A percentile compares a stretch with the other conserved stretches of the same genome.
These are phyloP conservation scores for Calonectria pseudoreteaudii DNA, from an alignment of 2,329 filamentous ascomycete species.

Conservation along the genomic window DNA sequence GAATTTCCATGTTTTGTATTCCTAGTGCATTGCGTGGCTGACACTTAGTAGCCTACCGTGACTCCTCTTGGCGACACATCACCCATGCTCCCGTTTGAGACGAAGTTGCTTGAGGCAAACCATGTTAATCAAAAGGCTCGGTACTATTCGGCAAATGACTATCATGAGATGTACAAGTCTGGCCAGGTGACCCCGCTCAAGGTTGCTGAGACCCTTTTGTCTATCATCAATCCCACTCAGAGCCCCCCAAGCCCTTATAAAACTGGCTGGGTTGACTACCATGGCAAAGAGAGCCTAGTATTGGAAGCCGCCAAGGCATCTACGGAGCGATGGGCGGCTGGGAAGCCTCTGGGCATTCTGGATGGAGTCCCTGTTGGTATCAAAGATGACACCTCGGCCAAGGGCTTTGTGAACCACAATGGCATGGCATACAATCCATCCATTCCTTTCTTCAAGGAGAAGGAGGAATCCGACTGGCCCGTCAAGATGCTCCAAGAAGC, in stretches of 20 bases:
- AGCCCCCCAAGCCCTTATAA: constrained; percentile 70
- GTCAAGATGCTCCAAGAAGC: constrained; percentile 77
- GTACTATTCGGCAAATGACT: constrained; percentile 81
- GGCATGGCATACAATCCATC: constrained; percentile 73
- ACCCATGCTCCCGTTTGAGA: constrained; percentile 54
- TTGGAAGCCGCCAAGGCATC: constrained; percentile 78
- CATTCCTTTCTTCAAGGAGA: constrained; percentile 61
- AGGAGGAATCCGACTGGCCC: constrained; percentile 74
- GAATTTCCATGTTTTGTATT: too few species aligned
- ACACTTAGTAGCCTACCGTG: constrained; percentile 62
- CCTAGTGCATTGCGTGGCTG: not conserved
- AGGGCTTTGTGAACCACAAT: constrained; percentile 75
- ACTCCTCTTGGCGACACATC: constrained; percentile 59
- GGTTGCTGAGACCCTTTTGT: constrained; percentile 78
- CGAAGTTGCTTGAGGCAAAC: constrained; percentile 55
- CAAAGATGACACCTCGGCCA: constrained; percentile 83
- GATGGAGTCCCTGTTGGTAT: constrained; percentile 87
- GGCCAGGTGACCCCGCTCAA: constrained; percentile 78
- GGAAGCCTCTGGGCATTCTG: constrained; percentile 74
- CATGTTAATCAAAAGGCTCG: constrained; percentile 57
- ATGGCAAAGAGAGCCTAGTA: constrained; percentile 67
- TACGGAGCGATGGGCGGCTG: constrained; percentile 76
- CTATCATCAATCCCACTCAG: constrained; percentile 73
- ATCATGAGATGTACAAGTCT: constrained; percentile 78
- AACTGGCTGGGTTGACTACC: constrained; percentile 77